phyloP scores from a whole-genome alignment of 1,139 yeast species.

The Sugiyamaella neomexicana region DNA sequence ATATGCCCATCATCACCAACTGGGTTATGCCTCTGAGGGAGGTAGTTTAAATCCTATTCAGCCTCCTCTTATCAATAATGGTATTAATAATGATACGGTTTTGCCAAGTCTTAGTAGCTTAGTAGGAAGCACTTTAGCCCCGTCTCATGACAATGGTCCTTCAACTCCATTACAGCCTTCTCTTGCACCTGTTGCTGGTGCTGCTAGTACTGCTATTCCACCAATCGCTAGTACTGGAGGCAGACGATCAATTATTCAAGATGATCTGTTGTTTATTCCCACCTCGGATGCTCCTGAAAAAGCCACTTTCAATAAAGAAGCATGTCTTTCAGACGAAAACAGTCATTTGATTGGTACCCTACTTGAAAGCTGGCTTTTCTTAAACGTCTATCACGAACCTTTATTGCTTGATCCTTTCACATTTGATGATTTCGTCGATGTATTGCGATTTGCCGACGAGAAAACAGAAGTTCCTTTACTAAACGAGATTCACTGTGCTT shows the following conservation, averaged over 20 bases:
- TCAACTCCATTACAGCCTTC: constrained; percentile 2
- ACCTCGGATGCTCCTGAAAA: constrained; percentile 4
- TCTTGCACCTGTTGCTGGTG: not conserved
- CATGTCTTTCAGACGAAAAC: not conserved
- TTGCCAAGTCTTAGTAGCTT: constrained; percentile 8
- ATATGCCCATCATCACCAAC: not conserved
- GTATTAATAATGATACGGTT: constrained; percentile 4
- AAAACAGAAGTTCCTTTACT: constrained; percentile 55
- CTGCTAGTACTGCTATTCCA: not conserved
- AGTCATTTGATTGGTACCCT: constrained; percentile 28
- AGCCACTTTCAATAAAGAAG: constrained; percentile 7
- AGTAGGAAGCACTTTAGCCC: constrained; percentile 1
- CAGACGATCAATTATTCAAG: constrained; percentile 3
- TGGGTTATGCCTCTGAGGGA: not conserved
- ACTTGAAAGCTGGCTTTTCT: constrained; percentile 70
- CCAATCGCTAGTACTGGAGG: not conserved
- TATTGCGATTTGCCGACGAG: constrained; percentile 52
- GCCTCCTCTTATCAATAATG: not conserved
- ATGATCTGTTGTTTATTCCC: constrained; percentile 10
- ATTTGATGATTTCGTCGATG: constrained; percentile 72
- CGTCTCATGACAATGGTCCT: not conserved
- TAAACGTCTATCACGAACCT: constrained; percentile 68
- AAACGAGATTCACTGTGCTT: constrained; percentile 71
- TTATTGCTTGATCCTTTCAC: constrained; percentile 69
- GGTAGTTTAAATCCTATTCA: constrained; percentile 5